Evolutionary conservation across 2,329 filamentous ascomycete genomes (phyloP).

Genomic region (Aspergillus luchuensis): DNA sequence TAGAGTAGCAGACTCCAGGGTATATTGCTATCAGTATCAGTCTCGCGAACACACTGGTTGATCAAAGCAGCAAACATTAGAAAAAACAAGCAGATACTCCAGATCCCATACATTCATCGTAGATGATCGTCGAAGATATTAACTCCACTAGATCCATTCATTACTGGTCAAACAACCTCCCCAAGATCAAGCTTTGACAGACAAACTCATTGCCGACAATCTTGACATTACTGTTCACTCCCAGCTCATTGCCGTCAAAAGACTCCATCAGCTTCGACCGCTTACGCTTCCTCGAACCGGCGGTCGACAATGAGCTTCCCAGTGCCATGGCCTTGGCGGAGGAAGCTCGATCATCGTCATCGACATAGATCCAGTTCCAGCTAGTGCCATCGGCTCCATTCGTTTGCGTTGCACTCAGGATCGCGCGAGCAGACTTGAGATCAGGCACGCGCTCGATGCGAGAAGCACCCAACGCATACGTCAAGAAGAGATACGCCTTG

Average conservation of each 20-base stretch:
- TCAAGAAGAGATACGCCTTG: slow-evolving; percentile 76
- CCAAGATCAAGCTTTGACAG: slow-evolving; percentile 88
- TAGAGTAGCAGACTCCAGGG: not conserved
- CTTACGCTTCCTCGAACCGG: slow-evolving; percentile 49
- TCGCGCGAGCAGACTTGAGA: slow-evolving; percentile 63
- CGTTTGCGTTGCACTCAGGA: slow-evolving; percentile 52
- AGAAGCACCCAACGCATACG: slow-evolving; percentile 73
- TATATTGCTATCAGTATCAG: not conserved
- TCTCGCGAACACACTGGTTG: not conserved
- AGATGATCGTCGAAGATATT: not conserved
- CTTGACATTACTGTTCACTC: slow-evolving; percentile 55
- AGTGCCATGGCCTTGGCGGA: slow-evolving; percentile 53
- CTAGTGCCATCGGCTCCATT: slow-evolving; percentile 42
- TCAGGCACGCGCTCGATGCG: slow-evolving; percentile 66
- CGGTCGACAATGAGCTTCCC: slow-evolving; percentile 13
- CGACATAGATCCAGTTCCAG: slow-evolving; percentile 80
- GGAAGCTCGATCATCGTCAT: slow-evolving; percentile 61
- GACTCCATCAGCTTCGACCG: slow-evolving; percentile 32
- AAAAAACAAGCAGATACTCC: too few species aligned
- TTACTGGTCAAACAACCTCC: slow-evolving; percentile 68
- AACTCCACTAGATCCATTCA: not conserved
- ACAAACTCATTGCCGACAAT: slow-evolving; percentile 84
- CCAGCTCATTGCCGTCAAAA: slow-evolving; percentile 33
- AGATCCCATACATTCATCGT: not conserved
- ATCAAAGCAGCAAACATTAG: too few species aligned